phyloP scores from a whole-genome alignment of 306 rosid genomes.

The Rubus parviflorus region DNA sequence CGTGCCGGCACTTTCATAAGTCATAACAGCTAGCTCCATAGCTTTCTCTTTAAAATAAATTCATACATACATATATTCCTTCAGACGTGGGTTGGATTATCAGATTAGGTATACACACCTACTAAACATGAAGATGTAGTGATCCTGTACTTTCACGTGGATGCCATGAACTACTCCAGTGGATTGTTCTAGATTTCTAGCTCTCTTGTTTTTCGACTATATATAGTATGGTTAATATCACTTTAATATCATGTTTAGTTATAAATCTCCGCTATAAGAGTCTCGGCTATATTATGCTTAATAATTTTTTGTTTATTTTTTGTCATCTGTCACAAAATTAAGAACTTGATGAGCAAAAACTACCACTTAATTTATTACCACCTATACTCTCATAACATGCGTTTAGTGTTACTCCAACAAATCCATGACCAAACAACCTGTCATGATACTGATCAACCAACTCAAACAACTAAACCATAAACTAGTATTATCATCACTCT shows the following conservation, averaged over 20 bases:
- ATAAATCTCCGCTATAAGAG: background rate
- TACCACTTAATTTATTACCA: background rate
- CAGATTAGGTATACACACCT: conserved; percentile 17
- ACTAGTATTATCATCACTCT: background rate
- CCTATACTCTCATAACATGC: background rate
- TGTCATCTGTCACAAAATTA: background rate
- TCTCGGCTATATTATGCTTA: background rate
- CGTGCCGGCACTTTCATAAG: background rate
- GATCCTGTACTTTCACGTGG: conserved; percentile 17
- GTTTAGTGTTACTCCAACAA: conserved; percentile 6
- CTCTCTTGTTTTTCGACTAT: background rate
- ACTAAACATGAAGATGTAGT: background rate
- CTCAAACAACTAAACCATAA: conserved; percentile 24
- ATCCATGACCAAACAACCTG: conserved; percentile 23
- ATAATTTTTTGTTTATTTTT: background rate
- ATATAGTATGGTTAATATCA: background rate
- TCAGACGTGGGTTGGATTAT: conserved; percentile 10
- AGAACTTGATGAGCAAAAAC: background rate
- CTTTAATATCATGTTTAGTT: background rate
- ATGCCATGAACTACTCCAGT: conserved; percentile 31
- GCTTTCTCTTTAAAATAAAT: background rate
- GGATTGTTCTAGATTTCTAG: background rate
- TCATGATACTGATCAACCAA: conserved; percentile 25
- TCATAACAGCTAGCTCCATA: no score
- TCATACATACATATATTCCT: background rate